These are phyloP conservation scores for Datura wrightii DNA, from an alignment of 257 asterid species.

Conservation along the genomic window DNA sequence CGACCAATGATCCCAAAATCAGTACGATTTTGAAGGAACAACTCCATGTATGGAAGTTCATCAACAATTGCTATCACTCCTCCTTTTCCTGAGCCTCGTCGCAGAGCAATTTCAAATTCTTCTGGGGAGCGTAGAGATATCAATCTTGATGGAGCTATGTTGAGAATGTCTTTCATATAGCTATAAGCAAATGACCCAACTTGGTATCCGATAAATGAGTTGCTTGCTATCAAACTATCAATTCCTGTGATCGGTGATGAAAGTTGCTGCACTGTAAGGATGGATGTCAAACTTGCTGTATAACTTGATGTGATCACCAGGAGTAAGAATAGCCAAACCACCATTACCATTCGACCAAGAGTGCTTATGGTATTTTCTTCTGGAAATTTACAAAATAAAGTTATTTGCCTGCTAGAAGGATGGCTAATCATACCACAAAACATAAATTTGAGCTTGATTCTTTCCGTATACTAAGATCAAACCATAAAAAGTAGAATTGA, in stretches of 20 bases:
- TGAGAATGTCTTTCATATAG: constrained; percentile 48
- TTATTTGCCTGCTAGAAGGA: neutral
- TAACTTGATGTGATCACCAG: constrained; percentile 65
- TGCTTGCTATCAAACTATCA: constrained; percentile 50
- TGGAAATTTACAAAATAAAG: constrained; percentile 34
- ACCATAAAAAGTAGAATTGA: neutral
- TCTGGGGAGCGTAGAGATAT: constrained; percentile 53
- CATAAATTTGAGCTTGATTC: neutral
- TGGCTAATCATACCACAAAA: neutral
- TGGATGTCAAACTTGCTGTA: constrained; percentile 71
- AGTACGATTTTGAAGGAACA: constrained; percentile 45
- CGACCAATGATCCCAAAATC: constrained; percentile 52
- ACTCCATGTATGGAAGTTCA: constrained; percentile 57
- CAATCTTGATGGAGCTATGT: constrained; percentile 48
- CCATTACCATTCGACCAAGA: constrained; percentile 59
- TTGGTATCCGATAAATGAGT: constrained; percentile 54
- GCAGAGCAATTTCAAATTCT: constrained; percentile 51
- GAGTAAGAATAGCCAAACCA: constrained; percentile 63
- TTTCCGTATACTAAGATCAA: neutral
- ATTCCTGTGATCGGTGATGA: constrained; percentile 59
- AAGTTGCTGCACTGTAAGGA: constrained; percentile 62
- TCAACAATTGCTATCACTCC: constrained; percentile 60
- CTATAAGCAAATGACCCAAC: constrained; percentile 54
- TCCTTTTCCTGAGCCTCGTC: constrained; percentile 41
- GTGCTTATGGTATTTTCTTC: constrained; percentile 61